Evolutionary conservation across 2,329 filamentous ascomycete genomes (phyloP).

Genomic region (Bipolaris oryzae): DNA sequence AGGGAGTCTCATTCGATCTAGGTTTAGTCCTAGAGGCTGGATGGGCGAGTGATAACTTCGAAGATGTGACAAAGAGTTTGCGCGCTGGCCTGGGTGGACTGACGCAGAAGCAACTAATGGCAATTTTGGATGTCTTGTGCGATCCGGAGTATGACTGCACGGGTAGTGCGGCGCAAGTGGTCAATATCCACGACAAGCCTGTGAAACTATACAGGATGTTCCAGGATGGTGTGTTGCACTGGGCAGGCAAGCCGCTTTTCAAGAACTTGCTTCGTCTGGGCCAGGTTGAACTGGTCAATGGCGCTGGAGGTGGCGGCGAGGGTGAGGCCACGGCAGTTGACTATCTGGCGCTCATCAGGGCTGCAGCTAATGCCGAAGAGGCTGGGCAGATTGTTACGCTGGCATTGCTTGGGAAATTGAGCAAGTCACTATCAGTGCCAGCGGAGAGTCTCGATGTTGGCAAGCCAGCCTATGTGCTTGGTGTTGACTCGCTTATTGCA

Average conservation of each 20-base stretch:
- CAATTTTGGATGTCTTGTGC: constrained; percentile 12
- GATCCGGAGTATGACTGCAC: constrained; percentile 9
- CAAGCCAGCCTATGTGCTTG: constrained; percentile 17
- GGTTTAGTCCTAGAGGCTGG: constrained; percentile 10
- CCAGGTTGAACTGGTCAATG: constrained; percentile 12
- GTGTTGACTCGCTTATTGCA: constrained; percentile 34
- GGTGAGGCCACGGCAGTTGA: constrained; percentile 6
- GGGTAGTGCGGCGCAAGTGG: constrained; percentile 5
- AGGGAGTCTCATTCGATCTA: constrained; percentile 14
- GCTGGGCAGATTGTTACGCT: constrained; percentile 8
- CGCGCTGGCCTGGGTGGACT: constrained; percentile 10
- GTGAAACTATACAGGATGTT: constrained; percentile 14
- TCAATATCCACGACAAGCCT: constrained; percentile 13
- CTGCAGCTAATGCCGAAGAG: constrained; percentile 9
- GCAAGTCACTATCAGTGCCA: constrained; percentile 12
- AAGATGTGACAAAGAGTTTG: constrained; percentile 12
- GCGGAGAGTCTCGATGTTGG: constrained; percentile 10
- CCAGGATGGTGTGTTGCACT: constrained; percentile 11
- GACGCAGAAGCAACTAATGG: constrained; percentile 15
- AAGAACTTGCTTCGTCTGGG: constrained; percentile 13
- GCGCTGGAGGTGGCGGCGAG: constrained; percentile 3
- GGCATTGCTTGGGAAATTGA: constrained; percentile 12
- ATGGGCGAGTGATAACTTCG: constrained; percentile 13
- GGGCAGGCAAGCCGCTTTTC: constrained; percentile 13
- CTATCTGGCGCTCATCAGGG: constrained; percentile 13